Evolutionary conservation across 805 yeast species (phyloP), one percentile per base, ranked within the genome.

Genomic region (Kuraishia capsulata): DNA sequence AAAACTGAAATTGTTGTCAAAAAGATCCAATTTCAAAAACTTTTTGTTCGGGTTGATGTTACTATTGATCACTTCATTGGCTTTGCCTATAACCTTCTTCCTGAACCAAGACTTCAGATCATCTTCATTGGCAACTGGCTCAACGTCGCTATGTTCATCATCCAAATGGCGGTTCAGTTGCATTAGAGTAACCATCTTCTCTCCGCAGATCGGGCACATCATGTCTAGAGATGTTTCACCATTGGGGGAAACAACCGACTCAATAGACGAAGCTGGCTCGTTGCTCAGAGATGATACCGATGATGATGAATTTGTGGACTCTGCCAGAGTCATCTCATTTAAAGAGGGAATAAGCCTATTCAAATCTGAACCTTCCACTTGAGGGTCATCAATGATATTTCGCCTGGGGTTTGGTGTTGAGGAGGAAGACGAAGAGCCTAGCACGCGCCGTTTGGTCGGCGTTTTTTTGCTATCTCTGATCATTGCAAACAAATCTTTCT

Each of bases 131-230:
- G 40, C 37, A 20, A 39, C 51, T 28, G 38, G 44, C 30, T 33
- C 42, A 25, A 44, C 59, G 29, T 60, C 58, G 1, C 64, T 59
- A 52, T 86, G 96, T 6, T 57, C 71, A 41, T 72, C 81, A 52
- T 87, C 95, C 20, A 86, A 57, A 55, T 86, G 96, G 33, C 66
- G 64, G 53, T 83, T 83, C 40, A 85, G 61, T 43, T 73, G 80
- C 13, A 46, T 37, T 30, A 79, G 54, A 4, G 71, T 67, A 5
- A 73, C 56, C 79, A 81, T 76, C 2, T 56, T 36, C 41, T 76
- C 81, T 11, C 62, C 56, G 51, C 95, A 86, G 1, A 86, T 78
- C 1, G 95, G 95, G 49, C 95, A 86, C 24, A 31, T 36, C 5
- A 44, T 36, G 18, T 36, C 33, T 5, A 28, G 16, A 4, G 26